These are phyloP conservation scores for Polygonum maritimum DNA, from an alignment of 148 eudicot species.

Conservation along the genomic window DNA sequence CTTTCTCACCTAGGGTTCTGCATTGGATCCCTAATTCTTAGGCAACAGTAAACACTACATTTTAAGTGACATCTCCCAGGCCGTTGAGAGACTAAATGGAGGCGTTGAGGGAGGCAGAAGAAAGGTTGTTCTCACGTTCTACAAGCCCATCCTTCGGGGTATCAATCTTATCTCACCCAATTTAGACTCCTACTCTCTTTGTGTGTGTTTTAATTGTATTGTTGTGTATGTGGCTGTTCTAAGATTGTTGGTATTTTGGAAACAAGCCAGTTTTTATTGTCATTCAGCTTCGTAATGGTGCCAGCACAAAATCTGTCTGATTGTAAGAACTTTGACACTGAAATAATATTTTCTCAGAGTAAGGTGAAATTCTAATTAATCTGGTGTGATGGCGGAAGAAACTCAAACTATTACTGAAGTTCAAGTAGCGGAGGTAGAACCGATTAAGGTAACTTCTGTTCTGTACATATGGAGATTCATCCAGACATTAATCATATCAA, in stretches of 20 bases:
- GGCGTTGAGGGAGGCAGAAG: conserved; percentile 85
- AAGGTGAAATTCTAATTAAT: background rate
- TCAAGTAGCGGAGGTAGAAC: conserved; percentile 33
- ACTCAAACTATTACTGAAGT: conserved; percentile 37
- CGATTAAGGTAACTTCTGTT: conserved; percentile 35
- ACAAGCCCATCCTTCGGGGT: conserved; percentile 81
- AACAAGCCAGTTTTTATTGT: conserved; percentile 45
- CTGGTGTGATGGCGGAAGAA: conserved; percentile 47
- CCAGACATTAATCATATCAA: background rate
- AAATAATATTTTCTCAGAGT: background rate
- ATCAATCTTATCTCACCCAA: background rate
- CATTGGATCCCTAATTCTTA: conserved; percentile 85
- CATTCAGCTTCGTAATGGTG: conserved; percentile 17
- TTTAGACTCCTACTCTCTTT: background rate
- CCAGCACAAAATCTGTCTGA: background rate
- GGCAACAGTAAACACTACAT: conserved; percentile 62
- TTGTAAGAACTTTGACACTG: background rate
- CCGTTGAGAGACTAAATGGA: conserved; percentile 67
- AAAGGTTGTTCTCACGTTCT: conserved; percentile 71
- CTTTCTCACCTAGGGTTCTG: conserved; percentile 57
- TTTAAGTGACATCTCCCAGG: conserved; percentile 66
- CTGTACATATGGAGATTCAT: background rate
- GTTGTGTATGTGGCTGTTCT: no score
- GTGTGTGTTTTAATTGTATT: background rate
- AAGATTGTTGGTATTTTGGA: no score